A percentile compares a stretch with the other conserved stretches of the same genome.
phyloP scores from a whole-genome alignment of 2,329 filamentous ascomycete genomes.

The Colletotrichum spinosum region DNA sequence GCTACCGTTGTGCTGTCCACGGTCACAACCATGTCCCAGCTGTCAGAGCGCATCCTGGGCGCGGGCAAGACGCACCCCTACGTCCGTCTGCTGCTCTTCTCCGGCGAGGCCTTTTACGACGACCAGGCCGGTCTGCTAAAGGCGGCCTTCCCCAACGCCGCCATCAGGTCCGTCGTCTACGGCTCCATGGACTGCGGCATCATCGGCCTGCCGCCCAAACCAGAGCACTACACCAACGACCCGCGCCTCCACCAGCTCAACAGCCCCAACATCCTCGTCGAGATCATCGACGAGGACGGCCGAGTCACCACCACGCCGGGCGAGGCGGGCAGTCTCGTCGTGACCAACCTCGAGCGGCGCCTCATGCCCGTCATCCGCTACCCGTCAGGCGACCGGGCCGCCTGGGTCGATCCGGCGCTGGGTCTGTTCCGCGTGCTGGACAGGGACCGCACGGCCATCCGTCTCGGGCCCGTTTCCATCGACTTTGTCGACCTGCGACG shows the following conservation, averaged over 20 bases:
- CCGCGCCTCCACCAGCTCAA: constrained; percentile 30
- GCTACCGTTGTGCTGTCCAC: constrained; percentile 25
- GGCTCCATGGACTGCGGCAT: constrained; percentile 33
- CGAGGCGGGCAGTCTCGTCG: constrained; percentile 23
- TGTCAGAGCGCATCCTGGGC: constrained; percentile 17
- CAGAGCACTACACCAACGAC: constrained; percentile 21
- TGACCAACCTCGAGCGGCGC: constrained; percentile 29
- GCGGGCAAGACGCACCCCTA: constrained; percentile 8
- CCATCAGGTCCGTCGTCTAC: constrained; percentile 23
- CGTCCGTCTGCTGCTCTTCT: constrained; percentile 30
- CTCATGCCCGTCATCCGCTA: constrained; percentile 35
- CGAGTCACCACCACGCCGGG: constrained; percentile 6
- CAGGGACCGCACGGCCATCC: constrained; percentile 34
- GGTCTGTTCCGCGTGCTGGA: constrained; percentile 33
- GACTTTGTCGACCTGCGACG: constrained; percentile 30
- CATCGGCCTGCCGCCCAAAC: constrained; percentile 26
- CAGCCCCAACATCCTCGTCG: constrained; percentile 26
- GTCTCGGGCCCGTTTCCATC: constrained; percentile 30
- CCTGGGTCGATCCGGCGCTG: constrained; percentile 26
- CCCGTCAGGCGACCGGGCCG: constrained; percentile 29
- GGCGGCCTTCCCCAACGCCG: constrained; percentile 27
- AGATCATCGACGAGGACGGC: constrained; percentile 29
- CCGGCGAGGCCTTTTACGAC: constrained; percentile 32
- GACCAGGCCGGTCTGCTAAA: constrained; percentile 21
- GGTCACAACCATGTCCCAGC: constrained; percentile 28